Conservation (phyloP, 2,329 filamentous ascomycete genomes). For the Fusarium sp. region DNA sequence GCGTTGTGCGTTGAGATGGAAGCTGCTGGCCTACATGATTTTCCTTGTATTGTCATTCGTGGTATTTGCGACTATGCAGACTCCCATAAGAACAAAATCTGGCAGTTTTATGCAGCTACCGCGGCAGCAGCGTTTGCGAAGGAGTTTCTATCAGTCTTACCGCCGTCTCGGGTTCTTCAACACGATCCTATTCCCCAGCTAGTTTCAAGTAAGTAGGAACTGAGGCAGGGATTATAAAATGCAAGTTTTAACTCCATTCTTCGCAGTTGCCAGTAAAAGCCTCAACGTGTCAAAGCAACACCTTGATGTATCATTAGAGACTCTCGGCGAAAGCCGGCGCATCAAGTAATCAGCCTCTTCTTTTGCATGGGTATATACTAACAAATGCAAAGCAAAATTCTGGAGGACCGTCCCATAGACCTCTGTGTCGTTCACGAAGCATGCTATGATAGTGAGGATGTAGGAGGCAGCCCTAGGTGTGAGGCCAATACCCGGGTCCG, state of each 20-base stretch:
- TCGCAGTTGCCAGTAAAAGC: background rate
- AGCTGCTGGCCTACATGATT: background rate
- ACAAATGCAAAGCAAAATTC: background rate
- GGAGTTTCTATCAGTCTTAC: background rate
- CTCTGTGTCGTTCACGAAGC: background rate
- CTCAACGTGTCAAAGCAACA: background rate
- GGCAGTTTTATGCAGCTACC: background rate
- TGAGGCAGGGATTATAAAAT: too few species aligned
- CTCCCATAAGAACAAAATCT: background rate
- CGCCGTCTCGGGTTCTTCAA: background rate
- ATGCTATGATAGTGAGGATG: background rate
- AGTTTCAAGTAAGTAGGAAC: background rate
- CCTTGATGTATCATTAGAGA: background rate
- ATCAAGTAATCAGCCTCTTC: background rate
- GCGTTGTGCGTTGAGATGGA: background rate
- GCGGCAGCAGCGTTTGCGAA: background rate
- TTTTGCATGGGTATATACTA: fast-evolving
- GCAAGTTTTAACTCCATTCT: too few species aligned
- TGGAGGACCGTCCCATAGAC: background rate
- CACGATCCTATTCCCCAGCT: background rate
- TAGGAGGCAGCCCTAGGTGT: background rate
- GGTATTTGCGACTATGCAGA: background rate
- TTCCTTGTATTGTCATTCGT: background rate
- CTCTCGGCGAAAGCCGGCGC: background rate
- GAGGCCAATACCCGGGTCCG: background rate